phyloP scores from a whole-genome alignment of 2,329 filamentous ascomycete species.

The Epichloe scottii region DNA sequence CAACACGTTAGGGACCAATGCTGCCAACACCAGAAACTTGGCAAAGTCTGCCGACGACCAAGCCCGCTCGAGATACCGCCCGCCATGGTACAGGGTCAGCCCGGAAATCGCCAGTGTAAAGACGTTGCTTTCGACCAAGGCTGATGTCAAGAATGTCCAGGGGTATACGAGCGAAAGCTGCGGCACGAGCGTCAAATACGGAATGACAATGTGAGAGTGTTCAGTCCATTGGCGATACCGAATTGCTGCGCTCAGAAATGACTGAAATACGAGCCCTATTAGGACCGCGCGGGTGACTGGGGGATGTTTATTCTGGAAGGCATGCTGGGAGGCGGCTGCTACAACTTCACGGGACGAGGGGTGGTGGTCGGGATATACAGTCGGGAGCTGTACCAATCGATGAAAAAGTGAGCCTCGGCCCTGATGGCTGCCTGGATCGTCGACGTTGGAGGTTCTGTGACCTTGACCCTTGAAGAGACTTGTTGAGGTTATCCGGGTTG shows the following conservation, averaged over 20 bases:
- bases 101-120: slow-evolving; percentile 70
- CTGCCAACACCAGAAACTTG: slow-evolving; percentile 71
- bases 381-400: neutral
- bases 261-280: slow-evolving; percentile 61
- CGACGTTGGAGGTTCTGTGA: neutral
- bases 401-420: neutral
- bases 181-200: slow-evolving; percentile 80
- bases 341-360: neutral
- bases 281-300: slow-evolving; percentile 79
- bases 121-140: slow-evolving; percentile 85
- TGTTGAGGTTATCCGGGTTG: neutral
- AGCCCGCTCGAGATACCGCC: slow-evolving; percentile 86
- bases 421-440: neutral
- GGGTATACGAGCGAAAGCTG: slow-evolving; percentile 75
- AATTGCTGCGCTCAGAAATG: slow-evolving; percentile 69
- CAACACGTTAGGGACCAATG: slow-evolving; percentile 68
- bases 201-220: slow-evolving; percentile 56
- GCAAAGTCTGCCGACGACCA: slow-evolving; percentile 89
- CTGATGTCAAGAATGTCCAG: slow-evolving; percentile 81
- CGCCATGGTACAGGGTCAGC: slow-evolving; percentile 77
- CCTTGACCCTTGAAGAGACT: too few relatives aligned
- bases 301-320: slow-evolving; percentile 81
- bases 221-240: slow-evolving; percentile 57
- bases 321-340: slow-evolving; percentile 34
- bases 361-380: neutral